Base-by-base conservation (phyloP, 495 filamentous ascomycete genomes). In the Evernia prunastri region DNA sequence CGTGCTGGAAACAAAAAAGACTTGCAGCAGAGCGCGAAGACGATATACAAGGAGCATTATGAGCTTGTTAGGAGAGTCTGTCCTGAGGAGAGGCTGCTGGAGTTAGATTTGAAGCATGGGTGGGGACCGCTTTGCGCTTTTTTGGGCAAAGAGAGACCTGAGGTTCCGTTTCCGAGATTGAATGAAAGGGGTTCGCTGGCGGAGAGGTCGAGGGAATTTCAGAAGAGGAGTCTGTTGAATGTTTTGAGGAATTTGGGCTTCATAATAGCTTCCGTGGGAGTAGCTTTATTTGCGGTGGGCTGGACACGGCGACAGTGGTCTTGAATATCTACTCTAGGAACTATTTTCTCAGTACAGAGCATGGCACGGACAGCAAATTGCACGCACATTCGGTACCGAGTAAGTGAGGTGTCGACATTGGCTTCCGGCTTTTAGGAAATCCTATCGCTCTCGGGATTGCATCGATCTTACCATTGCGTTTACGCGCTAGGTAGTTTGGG, bases 81-180 rank as follows among this genome's bases (percentile, higher is more conserved):
- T 0, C 79, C 80, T 1, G 72, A 73, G 27, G 76, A 78, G 3
- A 70, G 73, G 20, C 59, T 83, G 67, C 66, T 84, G 43, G 74
- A 82, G 54, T 80, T 76, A 69, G 68, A 77, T 36, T 70, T 81
- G 4, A 73, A 69, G 62, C 76, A 79, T 56, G 81, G 81, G 3
- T 84, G 81, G 81, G 77, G 62, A 62, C 80, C 80, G 10, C 68
- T 83, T 23, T 82, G 81, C 67, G 65, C 72, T 58, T 80, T 79
- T 58, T 65, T 84, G 9, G 78, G 71, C 1, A 78, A 76, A 57
- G 74, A 77, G 1, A 61, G 77, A 8, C 81, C 81, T 2, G 69
- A 71, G 37, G 65, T 71, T 2, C 63, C 70, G 6, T 81, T 84
- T 57, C 81, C 81, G 35, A 68, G 61, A 51, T 58, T 75, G 1